Evolutionary conservation across 140 eudicot species (phyloP).

Genomic region (Oenanthe javanica): DNA sequence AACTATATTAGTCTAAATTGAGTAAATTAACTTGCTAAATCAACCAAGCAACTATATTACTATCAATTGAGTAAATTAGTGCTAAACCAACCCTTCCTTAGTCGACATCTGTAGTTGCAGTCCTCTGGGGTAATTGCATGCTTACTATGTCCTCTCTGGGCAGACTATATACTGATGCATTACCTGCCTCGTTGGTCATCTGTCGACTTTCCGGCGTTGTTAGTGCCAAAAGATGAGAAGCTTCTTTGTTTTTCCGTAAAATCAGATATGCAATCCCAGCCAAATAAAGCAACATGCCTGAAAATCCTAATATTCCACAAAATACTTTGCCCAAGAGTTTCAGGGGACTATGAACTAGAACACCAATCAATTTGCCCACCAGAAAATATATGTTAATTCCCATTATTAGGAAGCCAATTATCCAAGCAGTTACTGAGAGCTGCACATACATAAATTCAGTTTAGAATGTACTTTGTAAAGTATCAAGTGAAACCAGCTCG

Average conservation of each 20-base stretch:
- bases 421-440: constrained; percentile 80
- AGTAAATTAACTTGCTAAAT: background rate
- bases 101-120: constrained; percentile 32
- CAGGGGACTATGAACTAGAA: constrained; percentile 55
- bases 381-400: constrained; percentile 89
- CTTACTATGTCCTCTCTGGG: constrained; percentile 77
- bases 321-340: constrained; percentile 38
- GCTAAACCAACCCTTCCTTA: background rate
- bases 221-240: constrained; percentile 59
- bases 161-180: constrained; percentile 21
- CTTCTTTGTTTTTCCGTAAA: constrained; percentile 61
- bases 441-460: constrained; percentile 20
- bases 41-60: background rate
- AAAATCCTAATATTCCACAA: constrained; percentile 62
- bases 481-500: too few relatives aligned
- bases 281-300: constrained; percentile 62
- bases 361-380: constrained; percentile 43
- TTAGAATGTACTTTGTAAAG: background rate
- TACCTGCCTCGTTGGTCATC: constrained; percentile 21
- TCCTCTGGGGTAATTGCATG: constrained; percentile 85
- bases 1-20: background rate
- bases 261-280: constrained; percentile 69
- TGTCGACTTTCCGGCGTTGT: constrained; percentile 46
- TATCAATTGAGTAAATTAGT: background rate
- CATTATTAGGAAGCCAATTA: constrained; percentile 76